phyloP scores from a whole-genome alignment of 139 green algal genomes.

The Chlorella vulgaris region DNA sequence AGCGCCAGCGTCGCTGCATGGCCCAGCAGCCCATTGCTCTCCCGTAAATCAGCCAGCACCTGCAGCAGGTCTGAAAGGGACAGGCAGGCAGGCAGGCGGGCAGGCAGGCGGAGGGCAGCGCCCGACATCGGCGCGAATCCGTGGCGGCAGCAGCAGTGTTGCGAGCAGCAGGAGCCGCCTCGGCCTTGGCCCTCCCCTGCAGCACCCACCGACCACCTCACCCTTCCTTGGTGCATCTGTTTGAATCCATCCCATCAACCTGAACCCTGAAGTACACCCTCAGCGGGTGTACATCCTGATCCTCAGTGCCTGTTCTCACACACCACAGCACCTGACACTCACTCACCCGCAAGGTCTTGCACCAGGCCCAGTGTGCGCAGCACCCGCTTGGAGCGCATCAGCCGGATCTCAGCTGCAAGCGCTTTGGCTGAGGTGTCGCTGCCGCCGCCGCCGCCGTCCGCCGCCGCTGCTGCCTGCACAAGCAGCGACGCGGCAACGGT shows the following conservation, averaged over 20 bases:
- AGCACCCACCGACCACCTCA: no score
- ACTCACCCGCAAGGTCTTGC: constrained; percentile 71
- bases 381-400: constrained; percentile 47
- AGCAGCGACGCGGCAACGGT: no score
- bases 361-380: constrained; percentile 69
- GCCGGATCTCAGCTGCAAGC: constrained; percentile 46
- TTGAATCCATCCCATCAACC: no score
- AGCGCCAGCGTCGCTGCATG: constrained; percentile 56
- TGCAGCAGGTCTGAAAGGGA: constrained; percentile 35
- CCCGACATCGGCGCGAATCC: neutral
- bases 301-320: neutral
- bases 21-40: constrained; percentile 39
- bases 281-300: neutral
- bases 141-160: neutral
- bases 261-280: neutral
- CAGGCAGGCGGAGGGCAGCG: neutral
- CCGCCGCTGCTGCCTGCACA: neutral
- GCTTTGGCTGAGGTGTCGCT: constrained; percentile 21
- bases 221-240: no score
- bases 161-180: neutral
- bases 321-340: neutral
- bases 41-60: constrained; percentile 39
- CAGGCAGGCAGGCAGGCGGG: neutral
- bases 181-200: no score
- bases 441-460: neutral